Conservation (phyloP, 2,329 filamentous ascomycete species). For the Diaporthe citri region DNA sequence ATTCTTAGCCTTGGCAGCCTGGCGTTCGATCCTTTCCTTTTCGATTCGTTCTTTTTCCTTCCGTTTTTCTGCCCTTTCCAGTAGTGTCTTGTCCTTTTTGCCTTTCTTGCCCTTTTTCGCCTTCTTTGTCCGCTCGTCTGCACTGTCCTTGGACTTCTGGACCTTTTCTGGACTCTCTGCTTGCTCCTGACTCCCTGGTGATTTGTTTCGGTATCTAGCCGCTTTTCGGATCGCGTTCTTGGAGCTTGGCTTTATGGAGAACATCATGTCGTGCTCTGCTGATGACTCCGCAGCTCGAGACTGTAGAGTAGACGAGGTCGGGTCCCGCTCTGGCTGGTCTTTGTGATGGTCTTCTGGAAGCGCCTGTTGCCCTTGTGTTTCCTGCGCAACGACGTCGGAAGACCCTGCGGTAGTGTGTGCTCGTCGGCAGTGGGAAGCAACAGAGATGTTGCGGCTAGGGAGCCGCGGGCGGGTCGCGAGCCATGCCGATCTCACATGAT, state of each 20-base stretch:
- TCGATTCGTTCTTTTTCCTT: conserved; percentile 10
- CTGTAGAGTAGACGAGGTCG: neutral
- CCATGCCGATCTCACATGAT: conserved; percentile 27
- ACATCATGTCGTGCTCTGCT: neutral
- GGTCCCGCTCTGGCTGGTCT: neutral
- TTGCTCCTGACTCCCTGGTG: neutral
- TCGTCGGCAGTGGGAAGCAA: neutral
- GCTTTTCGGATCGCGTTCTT: conserved; percentile 7
- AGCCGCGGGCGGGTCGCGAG: conserved; percentile 2
- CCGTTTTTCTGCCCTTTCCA: conserved; percentile 45
- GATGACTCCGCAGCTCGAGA: neutral
- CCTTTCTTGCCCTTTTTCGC: conserved; percentile 64
- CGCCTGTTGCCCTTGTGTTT: neutral
- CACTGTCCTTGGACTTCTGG: neutral
- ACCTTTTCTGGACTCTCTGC: neutral
- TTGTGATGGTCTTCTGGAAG: neutral
- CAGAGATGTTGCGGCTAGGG: neutral
- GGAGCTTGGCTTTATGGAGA: neutral
- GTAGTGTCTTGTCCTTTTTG: conserved; percentile 56
- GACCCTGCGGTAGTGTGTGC: neutral
- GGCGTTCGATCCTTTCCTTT: too few relatives aligned
- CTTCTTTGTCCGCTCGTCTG: conserved; percentile 42
- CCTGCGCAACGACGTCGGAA: neutral
- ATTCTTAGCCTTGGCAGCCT: conserved; percentile 41
- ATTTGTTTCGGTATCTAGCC: neutral